These are phyloP conservation scores for Eucommia ulmoides DNA, from an alignment of 257 asterid genomes.

Conservation along the genomic window DNA sequence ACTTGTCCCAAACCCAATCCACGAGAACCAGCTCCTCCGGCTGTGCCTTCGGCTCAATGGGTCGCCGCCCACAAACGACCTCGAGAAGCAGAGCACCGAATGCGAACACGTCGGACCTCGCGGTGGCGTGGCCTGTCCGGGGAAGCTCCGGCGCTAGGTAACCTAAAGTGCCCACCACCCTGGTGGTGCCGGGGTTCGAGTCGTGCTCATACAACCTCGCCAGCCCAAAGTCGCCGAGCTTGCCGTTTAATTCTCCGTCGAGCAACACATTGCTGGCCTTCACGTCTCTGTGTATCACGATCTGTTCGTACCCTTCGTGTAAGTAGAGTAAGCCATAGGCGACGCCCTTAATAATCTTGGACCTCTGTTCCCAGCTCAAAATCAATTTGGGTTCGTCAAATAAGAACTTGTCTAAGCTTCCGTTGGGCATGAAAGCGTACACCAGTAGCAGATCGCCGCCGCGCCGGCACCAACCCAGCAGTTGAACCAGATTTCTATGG, in stretches of 20 bases:
- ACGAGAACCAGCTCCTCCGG: slow-evolving; percentile 36
- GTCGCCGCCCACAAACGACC: slow-evolving; percentile 45
- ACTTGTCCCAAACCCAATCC: slow-evolving; percentile 34
- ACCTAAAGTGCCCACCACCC: slow-evolving; percentile 11
- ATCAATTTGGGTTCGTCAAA: not conserved
- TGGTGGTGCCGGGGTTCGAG: slow-evolving; percentile 8
- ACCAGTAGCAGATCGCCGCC: slow-evolving; percentile 15
- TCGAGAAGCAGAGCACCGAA: slow-evolving; percentile 20
- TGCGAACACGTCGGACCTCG: slow-evolving; percentile 12
- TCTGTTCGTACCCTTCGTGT: slow-evolving; percentile 14
- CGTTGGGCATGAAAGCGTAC: slow-evolving; percentile 16
- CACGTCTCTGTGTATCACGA: slow-evolving; percentile 17
- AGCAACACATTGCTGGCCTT: slow-evolving; percentile 17
- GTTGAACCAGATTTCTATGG: slow-evolving; percentile 15
- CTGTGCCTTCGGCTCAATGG: slow-evolving; percentile 26
- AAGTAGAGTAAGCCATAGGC: slow-evolving; percentile 17
- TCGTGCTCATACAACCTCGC: slow-evolving; percentile 13
- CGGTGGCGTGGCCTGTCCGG: slow-evolving; percentile 11
- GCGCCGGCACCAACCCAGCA: slow-evolving; percentile 16
- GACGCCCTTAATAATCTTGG: slow-evolving; percentile 15
- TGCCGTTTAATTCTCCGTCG: slow-evolving; percentile 16
- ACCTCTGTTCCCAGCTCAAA: slow-evolving; percentile 16
- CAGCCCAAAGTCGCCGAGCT: slow-evolving; percentile 16
- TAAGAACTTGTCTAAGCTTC: slow-evolving; percentile 16
- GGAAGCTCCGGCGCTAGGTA: slow-evolving; percentile 14